Evolutionary conservation across 345 rosid species (phyloP).

Genomic region (Eucalyptus cladocalyx): DNA sequence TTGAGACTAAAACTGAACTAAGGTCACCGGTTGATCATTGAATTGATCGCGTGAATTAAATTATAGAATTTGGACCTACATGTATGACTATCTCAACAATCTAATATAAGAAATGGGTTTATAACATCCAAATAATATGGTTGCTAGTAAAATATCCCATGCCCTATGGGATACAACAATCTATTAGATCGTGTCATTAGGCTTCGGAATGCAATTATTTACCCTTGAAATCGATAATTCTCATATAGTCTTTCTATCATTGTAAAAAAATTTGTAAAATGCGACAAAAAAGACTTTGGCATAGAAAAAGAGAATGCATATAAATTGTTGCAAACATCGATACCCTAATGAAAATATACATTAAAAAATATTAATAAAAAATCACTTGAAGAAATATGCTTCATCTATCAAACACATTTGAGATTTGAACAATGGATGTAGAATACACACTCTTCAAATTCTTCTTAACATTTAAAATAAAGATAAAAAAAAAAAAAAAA

Average conservation of each 20-base stretch:
- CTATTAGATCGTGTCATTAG: not conserved
- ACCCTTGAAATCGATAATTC: not conserved
- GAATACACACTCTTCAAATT: not conserved
- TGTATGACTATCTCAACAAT: not conserved
- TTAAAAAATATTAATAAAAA: not conserved
- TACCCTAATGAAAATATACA: not conserved
- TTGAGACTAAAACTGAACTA: not conserved
- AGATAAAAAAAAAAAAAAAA: not conserved
- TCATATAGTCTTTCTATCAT: too few relatives aligned
- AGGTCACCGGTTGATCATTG: not conserved
- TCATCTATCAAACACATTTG: not conserved
- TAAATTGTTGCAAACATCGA: not conserved
- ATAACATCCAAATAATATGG: not conserved
- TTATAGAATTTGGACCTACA: not conserved
- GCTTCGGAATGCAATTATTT: fast-evolving
- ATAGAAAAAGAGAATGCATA: not conserved
- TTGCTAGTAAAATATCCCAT: not conserved
- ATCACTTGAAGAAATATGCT: not conserved
- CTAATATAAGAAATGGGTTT: not conserved
- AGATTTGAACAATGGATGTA: not conserved
- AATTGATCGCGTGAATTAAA: not conserved
- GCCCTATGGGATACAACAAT: not conserved
- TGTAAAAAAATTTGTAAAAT: too few relatives aligned
- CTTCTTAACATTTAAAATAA: not conserved
- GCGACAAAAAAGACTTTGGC: too few relatives aligned